Conservation (phyloP, 495 filamentous ascomycete genomes). For the Aspergillus cavernicola region DNA sequence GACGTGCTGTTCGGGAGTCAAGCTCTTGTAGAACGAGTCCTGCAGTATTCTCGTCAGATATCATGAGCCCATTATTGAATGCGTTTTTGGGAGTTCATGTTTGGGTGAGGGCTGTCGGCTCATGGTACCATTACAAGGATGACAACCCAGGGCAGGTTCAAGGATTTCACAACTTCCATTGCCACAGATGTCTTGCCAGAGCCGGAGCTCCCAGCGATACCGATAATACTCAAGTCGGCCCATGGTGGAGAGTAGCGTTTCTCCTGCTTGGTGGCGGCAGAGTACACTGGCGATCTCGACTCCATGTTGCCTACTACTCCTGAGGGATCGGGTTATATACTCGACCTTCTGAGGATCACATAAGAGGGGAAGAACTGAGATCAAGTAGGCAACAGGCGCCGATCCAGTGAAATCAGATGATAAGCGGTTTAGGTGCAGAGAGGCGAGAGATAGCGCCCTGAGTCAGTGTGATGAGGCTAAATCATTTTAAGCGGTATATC, state of each 20-base stretch:
- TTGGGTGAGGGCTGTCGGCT: not conserved
- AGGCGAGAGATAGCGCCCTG: not conserved
- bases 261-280: constrained; percentile 35
- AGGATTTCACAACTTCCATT: constrained; percentile 78
- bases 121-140: constrained; percentile 85
- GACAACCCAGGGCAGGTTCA: constrained; percentile 96
- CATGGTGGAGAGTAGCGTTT: constrained; percentile 89
- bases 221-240: constrained; percentile 91
- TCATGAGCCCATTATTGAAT: not conserved
- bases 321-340: not conserved
- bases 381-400: constrained; percentile 2
- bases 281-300: constrained; percentile 42
- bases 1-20: constrained; percentile 67
- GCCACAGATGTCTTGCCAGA: constrained; percentile 97
- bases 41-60: constrained; percentile 37
- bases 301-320: constrained; percentile 31
- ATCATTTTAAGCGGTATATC: constrained; percentile 11
- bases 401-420: not conserved
- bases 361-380: not conserved
- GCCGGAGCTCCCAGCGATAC: constrained; percentile 90
- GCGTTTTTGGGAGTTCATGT: not conserved
- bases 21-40: constrained; percentile 95
- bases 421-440: constrained; percentile 2
- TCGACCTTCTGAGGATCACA: not conserved
- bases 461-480: not conserved